Conservation (phyloP, 345 rosid species). For the Aquilaria sinensis region DNA sequence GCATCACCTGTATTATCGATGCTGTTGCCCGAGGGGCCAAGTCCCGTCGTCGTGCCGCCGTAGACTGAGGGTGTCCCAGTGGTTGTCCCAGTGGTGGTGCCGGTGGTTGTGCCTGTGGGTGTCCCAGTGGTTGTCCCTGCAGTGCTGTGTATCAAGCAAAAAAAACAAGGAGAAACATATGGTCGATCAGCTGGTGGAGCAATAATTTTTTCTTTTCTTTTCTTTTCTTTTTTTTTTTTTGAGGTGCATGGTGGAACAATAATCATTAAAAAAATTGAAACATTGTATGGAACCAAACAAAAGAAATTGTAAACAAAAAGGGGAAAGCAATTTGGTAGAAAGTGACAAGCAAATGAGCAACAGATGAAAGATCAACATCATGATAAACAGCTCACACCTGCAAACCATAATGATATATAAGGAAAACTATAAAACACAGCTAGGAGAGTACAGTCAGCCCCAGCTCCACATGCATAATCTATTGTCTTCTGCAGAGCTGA, state of each 20-base stretch:
- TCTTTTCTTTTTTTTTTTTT: no score
- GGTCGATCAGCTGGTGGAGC: neutral
- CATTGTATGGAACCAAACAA: neutral
- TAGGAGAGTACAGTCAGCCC: slow-evolving; percentile 30
- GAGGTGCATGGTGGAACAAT: neutral
- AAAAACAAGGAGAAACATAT: neutral
- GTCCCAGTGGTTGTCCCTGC: slow-evolving; percentile 8
- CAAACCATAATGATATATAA: neutral
- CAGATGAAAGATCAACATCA: slow-evolving; percentile 26
- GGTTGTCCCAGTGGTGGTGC: slow-evolving; percentile 14
- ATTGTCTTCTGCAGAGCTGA: slow-evolving; percentile 33
- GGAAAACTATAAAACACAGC: neutral
- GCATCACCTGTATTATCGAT: slow-evolving; percentile 13
- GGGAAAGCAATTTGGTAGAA: no score
- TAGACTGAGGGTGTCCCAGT: slow-evolving; percentile 8
- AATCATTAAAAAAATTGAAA: neutral
- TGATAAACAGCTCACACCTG: slow-evolving; percentile 22
- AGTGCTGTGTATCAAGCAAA: slow-evolving; percentile 8
- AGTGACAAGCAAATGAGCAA: slow-evolving; percentile 1
- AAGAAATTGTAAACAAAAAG: neutral
- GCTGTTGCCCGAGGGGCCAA: slow-evolving; percentile 20
- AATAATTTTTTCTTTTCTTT: no score
- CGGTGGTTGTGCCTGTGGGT: slow-evolving; percentile 11
- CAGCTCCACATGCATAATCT: slow-evolving; percentile 64
- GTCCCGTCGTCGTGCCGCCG: slow-evolving; percentile 4